Base-by-base conservation (phyloP, 495 filamentous ascomycete genomes). In the Opeltia flavorubescens region DNA sequence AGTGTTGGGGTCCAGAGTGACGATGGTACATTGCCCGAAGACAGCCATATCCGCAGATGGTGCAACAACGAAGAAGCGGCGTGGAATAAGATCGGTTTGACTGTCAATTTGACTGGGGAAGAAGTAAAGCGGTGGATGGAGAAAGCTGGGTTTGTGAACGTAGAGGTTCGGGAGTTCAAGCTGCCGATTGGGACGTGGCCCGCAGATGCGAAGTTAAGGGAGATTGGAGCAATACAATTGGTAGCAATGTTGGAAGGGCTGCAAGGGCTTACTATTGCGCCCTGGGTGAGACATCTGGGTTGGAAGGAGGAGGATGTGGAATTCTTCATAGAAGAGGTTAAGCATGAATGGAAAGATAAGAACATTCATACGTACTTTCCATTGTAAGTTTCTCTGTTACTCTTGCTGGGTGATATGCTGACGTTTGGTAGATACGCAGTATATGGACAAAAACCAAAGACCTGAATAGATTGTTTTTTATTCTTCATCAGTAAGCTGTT, bases 161-260 rank as follows among this genome's bases (percentile, higher is more conserved):
- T 80, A 13, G 64, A 62, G 13, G 70, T 80, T 48, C 65, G 64
- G 12, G 53, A 70, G 3, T 76, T 78, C 51, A 78, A 80, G 43
- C 62, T 80, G 43, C 81, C 81, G 11, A 69, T 81, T 46, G 78
- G 78, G 0, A 66, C 71, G 0, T 84, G 81, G 81, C 68, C 79
- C 5, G 72, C 62, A 54, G 76, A 83, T 48, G 68, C 67, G 34
- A 64, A 70, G 13, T 54, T 81, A 52, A 80, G 76, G 55, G 68
- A 71, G 49, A 69, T 80, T n/a, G 80, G 80, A 53, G 62, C 66
- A 47, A 75, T 70, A 21, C 75, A 80, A 28, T 53, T 76, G 24
- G 49, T 78, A 2, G 73, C 80, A 50, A 75, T 78, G 5, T 59
- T 80, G 41, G 67, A 77, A 50, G 73, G 76, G 6, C 74, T 80